A percentile compares a stretch with the other conserved stretches of the same genome.
Evolutionary conservation across 2,329 filamentous ascomycete species (phyloP).

Genomic region (Sarocladium kiliense): DNA sequence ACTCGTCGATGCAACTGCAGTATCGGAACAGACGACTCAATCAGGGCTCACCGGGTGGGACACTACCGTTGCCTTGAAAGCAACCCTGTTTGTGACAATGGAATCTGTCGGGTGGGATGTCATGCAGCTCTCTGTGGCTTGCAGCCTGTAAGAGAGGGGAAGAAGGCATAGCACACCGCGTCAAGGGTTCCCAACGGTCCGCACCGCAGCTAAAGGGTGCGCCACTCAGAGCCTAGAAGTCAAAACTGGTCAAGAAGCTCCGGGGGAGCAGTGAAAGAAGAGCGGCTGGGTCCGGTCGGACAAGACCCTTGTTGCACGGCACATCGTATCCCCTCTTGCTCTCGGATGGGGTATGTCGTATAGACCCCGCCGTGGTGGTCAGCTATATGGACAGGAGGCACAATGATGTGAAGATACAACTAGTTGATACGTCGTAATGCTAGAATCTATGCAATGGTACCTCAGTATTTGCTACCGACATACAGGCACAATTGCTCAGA

Average conservation of each 20-base stretch:
- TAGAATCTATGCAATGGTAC: no score
- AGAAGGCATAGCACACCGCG: not conserved
- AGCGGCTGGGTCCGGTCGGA: not conserved
- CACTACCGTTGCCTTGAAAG: not conserved
- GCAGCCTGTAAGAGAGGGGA: not conserved
- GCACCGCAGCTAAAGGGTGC: not conserved
- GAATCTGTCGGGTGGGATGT: not conserved
- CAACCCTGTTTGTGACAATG: not conserved
- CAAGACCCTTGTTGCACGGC: not conserved
- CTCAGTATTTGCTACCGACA: no score
- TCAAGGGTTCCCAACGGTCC: not conserved
- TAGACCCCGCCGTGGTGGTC: not conserved
- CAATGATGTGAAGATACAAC: not conserved
- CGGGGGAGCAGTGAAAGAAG: not conserved
- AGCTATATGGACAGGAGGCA: not conserved
- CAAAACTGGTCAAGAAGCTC: not conserved
- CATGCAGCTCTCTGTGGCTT: not conserved
- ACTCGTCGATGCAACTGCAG: slow-evolving; percentile 3
- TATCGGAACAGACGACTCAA: not conserved
- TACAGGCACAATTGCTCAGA: no score
- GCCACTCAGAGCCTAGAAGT: not conserved
- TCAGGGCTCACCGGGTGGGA: not conserved
- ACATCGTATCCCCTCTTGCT: not conserved
- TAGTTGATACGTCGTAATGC: not conserved
- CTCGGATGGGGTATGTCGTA: not conserved